Base-by-base conservation (phyloP, 805 yeast species). In the Metschnikowia continentalis region DNA sequence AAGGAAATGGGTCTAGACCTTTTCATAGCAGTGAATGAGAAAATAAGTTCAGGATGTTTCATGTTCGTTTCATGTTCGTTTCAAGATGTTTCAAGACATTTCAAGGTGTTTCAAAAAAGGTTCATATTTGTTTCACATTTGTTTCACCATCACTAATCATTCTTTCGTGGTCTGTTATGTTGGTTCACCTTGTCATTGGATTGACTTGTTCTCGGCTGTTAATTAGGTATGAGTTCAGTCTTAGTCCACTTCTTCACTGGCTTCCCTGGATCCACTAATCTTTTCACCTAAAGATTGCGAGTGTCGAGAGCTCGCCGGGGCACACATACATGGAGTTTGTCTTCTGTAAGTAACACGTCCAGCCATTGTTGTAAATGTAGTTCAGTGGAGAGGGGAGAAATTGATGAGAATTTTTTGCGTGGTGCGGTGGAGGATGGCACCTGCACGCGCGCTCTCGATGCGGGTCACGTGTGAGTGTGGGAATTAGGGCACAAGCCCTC, bases 361-460 rank as follows among this genome's bases (percentile, higher is more conserved):
- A 78, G 97, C 99, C 99, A 94, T 94, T 54, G 53, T 32, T 42
- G 49, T 51, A 45, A 50, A 46, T 50, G 57, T 49, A 35, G 41
- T 46, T 44, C 47, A 42, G 30, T 48, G 38, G 38, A 26, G 32
- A 22, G 42, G 35, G 46, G 47, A 48, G 49, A 35, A 40, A 14
- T 39, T 42, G 32, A 30, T 42, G 56, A 48, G 58, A 51, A 55
- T 41, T 55, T 55, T 53, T 53, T 52, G 53, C 47, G 39, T 43
- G 50, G 53, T 37, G 52, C 41, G 54, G 54, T 47, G 53, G 48
- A 48, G 53, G 54, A 49, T 54, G 55, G 40, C 57, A 32, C 50
- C 54, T 52, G 54, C 54, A 52, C 43, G 40, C 32, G 35, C 43
- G 40, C 41, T 20, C 46, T 46, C 17, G 44, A 5, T 46, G 47